Evolutionary conservation across 176 grass and related monocot genomes (phyloP), one percentile per base, ranked within the genome.

Genomic region (Triticum turgidum): DNA sequence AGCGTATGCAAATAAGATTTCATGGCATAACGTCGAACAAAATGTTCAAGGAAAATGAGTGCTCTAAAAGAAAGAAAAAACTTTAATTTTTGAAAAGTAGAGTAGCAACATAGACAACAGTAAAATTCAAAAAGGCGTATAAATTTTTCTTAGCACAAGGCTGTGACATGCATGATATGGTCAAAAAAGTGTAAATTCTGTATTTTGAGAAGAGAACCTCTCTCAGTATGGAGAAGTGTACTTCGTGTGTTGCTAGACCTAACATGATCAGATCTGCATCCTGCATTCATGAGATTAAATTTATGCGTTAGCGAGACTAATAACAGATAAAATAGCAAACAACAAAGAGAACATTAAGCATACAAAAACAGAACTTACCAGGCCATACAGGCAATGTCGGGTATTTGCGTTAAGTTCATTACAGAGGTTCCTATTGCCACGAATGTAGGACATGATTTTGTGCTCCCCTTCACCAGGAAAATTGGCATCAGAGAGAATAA

Each of bases 401-500:
- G 97, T 99, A 91, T 99, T 99, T 68, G 94, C 92, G 52, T 99
- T 49, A 14, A 49, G 45, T 49, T 49, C 45, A 91, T 83, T 92
- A 91, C 90, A 85, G 6, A 96, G 76, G 81, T 96, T 99, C 70
- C 97, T 88, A 73, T 99, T 94, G 21, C 90, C 90, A 64, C 97
- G 92, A 92, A 96, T 91, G 56, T 99, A 99, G 18, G 97, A 99
- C 94, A 99, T 99, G 72, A 99, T 94, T 96, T 99, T 99, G 86
- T 99, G 97, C 80, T 99, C 97, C 82, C 97, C 97, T 99, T 99
- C 97, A 88, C 97, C 97, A 89, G 97, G 94, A 94, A 92, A 94
- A 99, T 99, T 99, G 70, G 97, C 97, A 91, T 99, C 97, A 91
- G 97, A 99, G 51, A 99, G 91, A 67, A 99, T 91, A 92, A 99